Percentiles rank a stretch among this genome's conserved stretches.
Evolutionary conservation across 2,329 filamentous ascomycete species (phyloP).

Genomic region (Anthostomella pinea): DNA sequence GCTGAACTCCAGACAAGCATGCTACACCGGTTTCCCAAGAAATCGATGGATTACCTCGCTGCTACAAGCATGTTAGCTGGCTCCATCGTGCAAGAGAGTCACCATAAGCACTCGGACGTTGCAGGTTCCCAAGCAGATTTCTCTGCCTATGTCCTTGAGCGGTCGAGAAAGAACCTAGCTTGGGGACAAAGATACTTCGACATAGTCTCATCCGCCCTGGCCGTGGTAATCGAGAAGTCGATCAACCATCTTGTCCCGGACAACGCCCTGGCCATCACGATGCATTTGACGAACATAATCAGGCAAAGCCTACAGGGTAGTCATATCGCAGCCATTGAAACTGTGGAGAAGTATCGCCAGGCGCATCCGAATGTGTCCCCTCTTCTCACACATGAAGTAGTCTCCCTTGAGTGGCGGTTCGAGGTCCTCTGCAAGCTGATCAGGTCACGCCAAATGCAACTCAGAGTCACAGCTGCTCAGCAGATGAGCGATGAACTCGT

Average conservation of each 20-base stretch:
- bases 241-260: conserved; percentile 50
- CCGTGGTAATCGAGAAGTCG: conserved; percentile 52
- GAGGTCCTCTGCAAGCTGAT: conserved; percentile 68
- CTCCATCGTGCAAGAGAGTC: conserved; percentile 30
- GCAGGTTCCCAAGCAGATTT: too few relatives aligned
- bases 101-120: conserved; percentile 18
- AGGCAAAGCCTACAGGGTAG: conserved; percentile 38
- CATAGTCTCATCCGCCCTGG: conserved; percentile 41
- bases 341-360: conserved; percentile 32
- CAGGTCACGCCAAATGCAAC: conserved; percentile 83
- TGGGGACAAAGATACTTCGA: conserved; percentile 44
- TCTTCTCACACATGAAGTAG: conserved; percentile 44
- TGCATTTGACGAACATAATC: conserved; percentile 44
- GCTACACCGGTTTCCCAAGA: conserved; percentile 43
- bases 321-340: conserved; percentile 34
- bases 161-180: conserved; percentile 34
- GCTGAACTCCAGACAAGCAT: conserved; percentile 39
- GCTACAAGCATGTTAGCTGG: conserved; percentile 30
- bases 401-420: conserved; percentile 68
- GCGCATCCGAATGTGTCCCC: conserved; percentile 37
- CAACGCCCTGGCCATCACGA: conserved; percentile 38
- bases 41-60: conserved; percentile 42
- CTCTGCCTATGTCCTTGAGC: conserved; percentile 21
- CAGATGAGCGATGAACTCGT: conserved; percentile 71
- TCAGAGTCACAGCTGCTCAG: conserved; percentile 77